Base-by-base conservation (phyloP, 768 basidiomycete genomes). In the Hypsizygus marmoreus region DNA sequence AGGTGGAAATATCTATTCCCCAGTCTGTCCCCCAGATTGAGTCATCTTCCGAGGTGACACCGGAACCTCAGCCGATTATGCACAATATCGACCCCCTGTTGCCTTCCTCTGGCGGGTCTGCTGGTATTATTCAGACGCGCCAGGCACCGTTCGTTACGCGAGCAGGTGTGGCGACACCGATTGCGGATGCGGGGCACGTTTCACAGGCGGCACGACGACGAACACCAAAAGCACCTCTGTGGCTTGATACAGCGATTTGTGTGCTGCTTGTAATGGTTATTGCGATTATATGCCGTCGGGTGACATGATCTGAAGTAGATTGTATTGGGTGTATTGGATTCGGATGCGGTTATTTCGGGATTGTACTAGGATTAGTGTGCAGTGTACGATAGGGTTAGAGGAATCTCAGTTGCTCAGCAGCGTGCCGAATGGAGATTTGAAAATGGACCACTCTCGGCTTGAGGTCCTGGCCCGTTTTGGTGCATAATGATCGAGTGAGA, bases 181-280 rank as follows among this genome's bases (percentile, higher is more conserved):
- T 14, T 17, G 31, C 40, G 14, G 45, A 29, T 40, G 52, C 55
- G 47, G 57, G 34, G 49, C 52, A 24, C 55, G 63, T 19, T 6
- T 25, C 32, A 7, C 26, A 24, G 9, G 30, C 34, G 32, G 25
- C 25, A 17, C 37, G 23, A 37, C 45, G 53, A 11, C 33, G 41
- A 26, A 37, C 38, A 33, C 48, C 30, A 29, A 72, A 68, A 46
- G 81, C 86, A 17, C 86, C 86, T 17, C 59, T 88, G 19, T 64
- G 88, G 17, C 69, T 91, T 24, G 89, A 91, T 63, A 80, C 80
- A 9, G 81, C 82, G 22, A 91, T 91, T 49, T 83, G 84, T 61
- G 72, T 90, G 37, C 70, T 88, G 16, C 67, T 91, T 8, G 82
- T 84, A 11, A 65, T 90, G 46, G 75, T 84, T 37, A 77, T 85